Evolutionary conservation across 441 rosid species (phyloP), one percentile per base, ranked within the genome.

Genomic region (Syzygium malaccense): DNA sequence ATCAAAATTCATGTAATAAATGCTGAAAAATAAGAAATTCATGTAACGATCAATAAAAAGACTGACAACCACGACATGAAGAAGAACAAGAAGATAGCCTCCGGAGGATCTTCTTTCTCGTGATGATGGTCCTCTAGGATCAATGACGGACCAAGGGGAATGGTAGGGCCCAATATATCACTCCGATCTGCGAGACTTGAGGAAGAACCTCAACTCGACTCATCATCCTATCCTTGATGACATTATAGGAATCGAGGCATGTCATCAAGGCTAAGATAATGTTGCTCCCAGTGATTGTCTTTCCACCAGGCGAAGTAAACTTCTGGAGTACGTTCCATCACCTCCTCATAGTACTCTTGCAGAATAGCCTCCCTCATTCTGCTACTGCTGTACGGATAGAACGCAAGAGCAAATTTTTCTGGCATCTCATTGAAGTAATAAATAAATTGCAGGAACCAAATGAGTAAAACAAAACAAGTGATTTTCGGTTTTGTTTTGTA

Each of bases 31-130:
- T 0, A 17, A 66, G 14, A 18, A 66, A 18, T 4, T 8, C 9
- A 18, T 18, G 2, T 2, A 19, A 0, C 19, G 2, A 33, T 68
- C 0, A 2, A 3, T 18, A 64, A 1, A n/a, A n/a, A n/a, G 20
- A 62, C 3, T n/a, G 0, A 30, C 1, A 30, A 30, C 41, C 32
- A 17, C 0, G 32, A 17, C 5, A 30, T 11, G 28, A 56, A 26
- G 17, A 60, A 45, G 48, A 45, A 45, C 48, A 45, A 45, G 48
- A 1, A 45, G 48, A 45, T 1, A 60, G 14, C 5, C 18, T 28
- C 1, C 3, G 3, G 18, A 60, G 4, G 66, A 13, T 28, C 4
- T 6, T 60, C 66, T 6, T 60, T 13, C 18, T 28, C 8, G 1
- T 28, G 9, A 13, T 28, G 18, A 60, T 20, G 10, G 28, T 23